Evolutionary conservation across 2,329 filamentous ascomycete species (phyloP).

Genomic region (Diaporthe capsici): DNA sequence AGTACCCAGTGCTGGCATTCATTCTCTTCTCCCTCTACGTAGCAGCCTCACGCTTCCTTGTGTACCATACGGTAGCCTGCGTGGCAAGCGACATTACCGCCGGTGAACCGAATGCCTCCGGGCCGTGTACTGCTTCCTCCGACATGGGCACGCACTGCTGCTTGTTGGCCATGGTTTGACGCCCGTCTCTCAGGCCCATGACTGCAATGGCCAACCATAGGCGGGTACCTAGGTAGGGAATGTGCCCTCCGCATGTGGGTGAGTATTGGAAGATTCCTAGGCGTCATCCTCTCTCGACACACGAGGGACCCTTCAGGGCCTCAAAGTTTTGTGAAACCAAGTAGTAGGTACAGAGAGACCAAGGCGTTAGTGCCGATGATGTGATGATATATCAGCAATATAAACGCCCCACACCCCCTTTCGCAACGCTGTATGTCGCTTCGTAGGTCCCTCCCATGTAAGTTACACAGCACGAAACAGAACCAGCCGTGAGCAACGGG

Average conservation of each 20-base stretch:
- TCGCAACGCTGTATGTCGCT: neutral
- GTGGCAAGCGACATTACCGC: conserved; percentile 37
- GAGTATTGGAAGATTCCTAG: neutral
- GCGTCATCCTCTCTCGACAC: no score
- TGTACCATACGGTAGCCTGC: conserved; percentile 26
- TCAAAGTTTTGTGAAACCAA: neutral
- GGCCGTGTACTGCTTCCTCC: neutral
- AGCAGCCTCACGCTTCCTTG: neutral
- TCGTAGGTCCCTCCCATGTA: neutral
- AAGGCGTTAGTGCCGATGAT: conserved; percentile 23
- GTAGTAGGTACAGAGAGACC: neutral
- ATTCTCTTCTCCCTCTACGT: neutral
- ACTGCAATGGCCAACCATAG: neutral
- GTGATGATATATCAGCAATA: conserved; percentile 31
- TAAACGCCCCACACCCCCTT: neutral
- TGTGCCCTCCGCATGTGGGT: neutral
- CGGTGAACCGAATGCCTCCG: neutral
- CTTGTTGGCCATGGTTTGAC: neutral
- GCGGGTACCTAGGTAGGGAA: neutral
- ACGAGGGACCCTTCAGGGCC: neutral
- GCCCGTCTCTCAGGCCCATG: neutral
- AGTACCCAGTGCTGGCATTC: neutral
- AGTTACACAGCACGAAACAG: conserved; percentile 23
- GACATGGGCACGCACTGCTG: neutral
- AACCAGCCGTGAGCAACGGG: conserved; percentile 20